Conservation (phyloP, 345 rosid species). For the Iberis pinnata region DNA sequence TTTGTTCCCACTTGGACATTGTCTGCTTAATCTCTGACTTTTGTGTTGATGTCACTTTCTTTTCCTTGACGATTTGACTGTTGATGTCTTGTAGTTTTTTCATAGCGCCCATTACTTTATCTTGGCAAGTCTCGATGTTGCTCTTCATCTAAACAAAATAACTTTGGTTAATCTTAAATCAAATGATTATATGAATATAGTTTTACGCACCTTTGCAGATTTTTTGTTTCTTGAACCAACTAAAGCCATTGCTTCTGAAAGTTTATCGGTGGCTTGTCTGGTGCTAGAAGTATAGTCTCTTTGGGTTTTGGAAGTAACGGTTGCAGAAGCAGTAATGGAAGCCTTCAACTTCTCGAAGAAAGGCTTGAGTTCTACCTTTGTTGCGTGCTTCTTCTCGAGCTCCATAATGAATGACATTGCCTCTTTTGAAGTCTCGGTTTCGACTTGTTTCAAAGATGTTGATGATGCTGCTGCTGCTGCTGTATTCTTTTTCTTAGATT, state of each 20-base stretch:
- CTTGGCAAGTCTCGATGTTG: constrained; percentile 19
- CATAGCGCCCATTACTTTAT: not conserved
- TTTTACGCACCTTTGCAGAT: constrained; percentile 22
- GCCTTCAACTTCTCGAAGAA: constrained; percentile 29
- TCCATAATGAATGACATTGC: constrained; percentile 21
- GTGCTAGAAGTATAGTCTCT: constrained; percentile 7
- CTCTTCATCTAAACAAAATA: constrained; percentile 28
- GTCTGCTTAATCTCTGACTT: constrained; percentile 22
- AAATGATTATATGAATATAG: no score
- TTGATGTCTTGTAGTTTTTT: constrained; percentile 22
- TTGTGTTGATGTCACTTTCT: constrained; percentile 21
- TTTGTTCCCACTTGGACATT: constrained; percentile 21
- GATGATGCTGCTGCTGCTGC: not conserved
- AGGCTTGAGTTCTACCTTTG: constrained; percentile 9
- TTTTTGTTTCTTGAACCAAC: constrained; percentile 13
- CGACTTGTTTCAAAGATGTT: constrained; percentile 11
- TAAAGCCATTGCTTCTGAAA: constrained; percentile 21
- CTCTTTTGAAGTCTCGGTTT: constrained; percentile 21
- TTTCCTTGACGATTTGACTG: constrained; percentile 11
- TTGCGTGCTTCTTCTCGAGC: constrained; percentile 26
- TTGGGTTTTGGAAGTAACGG: constrained; percentile 6
- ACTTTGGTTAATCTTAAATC: no score
- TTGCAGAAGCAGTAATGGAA: constrained; percentile 20
- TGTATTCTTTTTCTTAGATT: not conserved
- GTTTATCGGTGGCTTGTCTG: constrained; percentile 1